Base-by-base conservation (phyloP, 2,329 filamentous ascomycete species). In the Penicillium brasilianum region DNA sequence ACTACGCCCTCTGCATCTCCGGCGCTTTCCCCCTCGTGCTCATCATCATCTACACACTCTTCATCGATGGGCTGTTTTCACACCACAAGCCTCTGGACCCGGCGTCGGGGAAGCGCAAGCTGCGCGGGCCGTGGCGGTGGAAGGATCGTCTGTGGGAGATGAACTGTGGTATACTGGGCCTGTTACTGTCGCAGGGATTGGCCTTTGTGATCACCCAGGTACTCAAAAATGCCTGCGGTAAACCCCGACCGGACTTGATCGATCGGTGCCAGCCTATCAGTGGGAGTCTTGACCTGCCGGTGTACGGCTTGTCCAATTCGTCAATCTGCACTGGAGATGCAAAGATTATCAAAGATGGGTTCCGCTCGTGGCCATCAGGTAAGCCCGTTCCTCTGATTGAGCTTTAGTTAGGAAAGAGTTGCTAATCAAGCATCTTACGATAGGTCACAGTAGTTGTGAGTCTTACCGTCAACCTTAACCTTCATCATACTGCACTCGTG, bases 91-190 rank as follows among this genome's bases (percentile, higher is more conserved):
- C 75, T 5, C 74, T 74, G 37, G 65, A 75, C 25, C 58, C 72
- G 16, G 63, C 61, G n/a, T 71, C 72, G 10, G 73, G 76, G 53
- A 75, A 78, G 63, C 74, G 75, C 51, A 77, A 74, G 53, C 54
- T 80, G 39, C 77, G 76, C 55, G 76, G 80, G 0, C 82, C 78
- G 55, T 85, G 86, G 68, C 77, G 81, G 41, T 80, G 84, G 66
- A 83, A 83, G 68, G 83, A 86, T 65, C 78, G 85, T 20, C 69
- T 87, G n/a, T 87, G 85, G 85, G 84, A 87, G 72, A 75, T 87
- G 68, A 87, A 87, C 67, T 87, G 85, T 66, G 85, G 85, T 2
- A 80, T 87, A 11, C 70, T 87, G 28, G 85, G 85, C n/a, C 72
- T 87, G 59, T 69, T 84, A 16, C 72, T 87, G 43, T 81, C 83